Evolutionary conservation across 371 early-diverging fungal genomes (phyloP), one percentile per base, ranked within the genome.

Genomic region (Mucor irregularis): DNA sequence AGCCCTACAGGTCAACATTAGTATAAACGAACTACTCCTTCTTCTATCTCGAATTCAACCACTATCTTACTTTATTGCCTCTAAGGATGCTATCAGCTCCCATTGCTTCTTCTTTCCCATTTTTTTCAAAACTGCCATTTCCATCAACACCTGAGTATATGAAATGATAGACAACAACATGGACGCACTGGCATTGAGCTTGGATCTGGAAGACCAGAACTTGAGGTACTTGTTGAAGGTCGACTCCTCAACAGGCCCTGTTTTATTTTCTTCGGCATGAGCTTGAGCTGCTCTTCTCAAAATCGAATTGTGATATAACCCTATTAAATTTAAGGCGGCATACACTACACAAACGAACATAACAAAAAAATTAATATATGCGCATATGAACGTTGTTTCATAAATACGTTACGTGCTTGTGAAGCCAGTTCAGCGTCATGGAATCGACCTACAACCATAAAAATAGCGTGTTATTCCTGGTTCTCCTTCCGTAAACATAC

Each of bases 361-460:
- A 9, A 16, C 11, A 31, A 11, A 17, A 47, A 42, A 13, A 17
- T 46, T 39, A 35, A 33, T 33, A 30, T 35, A 47, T 14, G 22
- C n/a, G 16, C 31, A 5, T 26, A 11, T 3, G 5, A 25, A 6
- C 46, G 14, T 35, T 29, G 30, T 5, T 10, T 17, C 14, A 7
- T 6, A 26, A 16, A 11, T 14, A 25, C 66, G 81, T 74, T 88
- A 86, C 92, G 66, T 22, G 88, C 90, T 83, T 96, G 95, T 11
- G 98, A 94, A 17, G 92, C 92, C 22, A 97, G 76, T 61, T 97
- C 96, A 9, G 96, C 88, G 69, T 96, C 93, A 35, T 87, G 85
- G 66, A 97, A 97, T 14, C 96, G 88, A 49, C 97, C 95, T 92
- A 47, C 11, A 38, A 49, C 43, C 1, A 53, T 31, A 53, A 57